phyloP scores from a whole-genome alignment of 1,139 yeast species.

The Suhomyces bribrorum region DNA sequence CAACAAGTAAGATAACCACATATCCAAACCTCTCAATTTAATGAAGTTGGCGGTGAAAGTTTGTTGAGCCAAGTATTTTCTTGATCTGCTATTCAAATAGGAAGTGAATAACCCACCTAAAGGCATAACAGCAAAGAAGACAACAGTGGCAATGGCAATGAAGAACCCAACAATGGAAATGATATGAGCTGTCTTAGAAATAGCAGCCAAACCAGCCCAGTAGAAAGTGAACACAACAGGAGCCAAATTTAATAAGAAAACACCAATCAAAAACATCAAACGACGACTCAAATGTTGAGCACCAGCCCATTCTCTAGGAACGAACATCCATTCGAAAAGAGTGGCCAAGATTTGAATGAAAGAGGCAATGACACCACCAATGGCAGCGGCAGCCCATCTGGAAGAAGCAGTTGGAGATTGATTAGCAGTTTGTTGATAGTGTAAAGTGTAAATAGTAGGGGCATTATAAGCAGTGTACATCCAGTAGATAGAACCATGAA shows the following conservation, averaged over 20 bases:
- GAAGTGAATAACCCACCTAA: slow-evolving; percentile 95
- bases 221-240: slow-evolving; percentile 87
- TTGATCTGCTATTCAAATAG: slow-evolving; percentile 83
- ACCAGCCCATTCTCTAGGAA: slow-evolving; percentile 98
- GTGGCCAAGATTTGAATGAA: slow-evolving; percentile 86
- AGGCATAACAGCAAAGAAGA: slow-evolving; percentile 94
- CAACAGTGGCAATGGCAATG: slow-evolving; percentile 77
- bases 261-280: slow-evolving; percentile 66
- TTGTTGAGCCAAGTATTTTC: slow-evolving; percentile 91
- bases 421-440: slow-evolving; percentile 79
- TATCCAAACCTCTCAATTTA: slow-evolving; percentile 79
- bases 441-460: slow-evolving; percentile 83
- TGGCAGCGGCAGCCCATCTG: slow-evolving; percentile 88
- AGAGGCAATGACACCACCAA: slow-evolving; percentile 89
- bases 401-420: slow-evolving; percentile 86
- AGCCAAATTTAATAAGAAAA: slow-evolving; percentile 73
- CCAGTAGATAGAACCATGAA: slow-evolving; percentile 89
- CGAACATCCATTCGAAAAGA: slow-evolving; percentile 90
- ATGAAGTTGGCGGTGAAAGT: slow-evolving; percentile 93
- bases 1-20: slow-evolving; percentile 93
- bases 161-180: slow-evolving; percentile 90
- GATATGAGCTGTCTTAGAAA: slow-evolving; percentile 75
- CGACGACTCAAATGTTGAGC: slow-evolving; percentile 96
- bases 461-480: slow-evolving; percentile 92
- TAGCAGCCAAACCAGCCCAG: slow-evolving; percentile 68